A percentile compares a stretch with the other conserved stretches of the same genome.
Conservation (phyloP, 2,329 filamentous ascomycete genomes). For the Escovopsis sp. region DNA sequence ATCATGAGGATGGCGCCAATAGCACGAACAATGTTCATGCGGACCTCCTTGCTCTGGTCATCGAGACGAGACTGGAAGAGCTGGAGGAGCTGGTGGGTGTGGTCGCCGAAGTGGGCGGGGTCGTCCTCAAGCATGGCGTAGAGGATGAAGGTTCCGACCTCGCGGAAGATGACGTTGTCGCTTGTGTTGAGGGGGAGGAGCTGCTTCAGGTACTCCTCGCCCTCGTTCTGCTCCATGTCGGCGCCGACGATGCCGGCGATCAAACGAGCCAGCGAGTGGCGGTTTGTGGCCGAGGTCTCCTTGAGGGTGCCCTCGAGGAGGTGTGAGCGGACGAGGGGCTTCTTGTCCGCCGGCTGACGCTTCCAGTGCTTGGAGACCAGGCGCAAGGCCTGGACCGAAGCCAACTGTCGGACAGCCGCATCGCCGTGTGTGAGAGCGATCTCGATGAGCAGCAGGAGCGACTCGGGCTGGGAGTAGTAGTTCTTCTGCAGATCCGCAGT, state of each 20-base stretch:
- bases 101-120: conserved; percentile 69
- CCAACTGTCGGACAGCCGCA: conserved; percentile 67
- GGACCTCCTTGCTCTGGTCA: conserved; percentile 84
- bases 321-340: conserved; percentile 64
- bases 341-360: conserved; percentile 57
- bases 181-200: conserved; percentile 69
- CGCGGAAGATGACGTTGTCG: conserved; percentile 61
- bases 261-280: conserved; percentile 77
- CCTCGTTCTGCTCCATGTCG: conserved; percentile 61
- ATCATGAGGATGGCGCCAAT: conserved; percentile 79
- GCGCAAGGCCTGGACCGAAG: conserved; percentile 77
- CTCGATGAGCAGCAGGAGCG: conserved; percentile 74
- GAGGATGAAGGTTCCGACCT: conserved; percentile 85
- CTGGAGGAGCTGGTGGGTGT: conserved; percentile 63
- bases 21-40: conserved; percentile 86
- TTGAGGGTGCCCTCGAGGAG: conserved; percentile 72
- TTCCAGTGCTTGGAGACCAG: conserved; percentile 79
- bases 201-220: conserved; percentile 67
- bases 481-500: conserved; percentile 84
- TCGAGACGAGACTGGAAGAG: conserved; percentile 79
- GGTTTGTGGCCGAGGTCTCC: conserved; percentile 60
- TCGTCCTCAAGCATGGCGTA: conserved; percentile 84
- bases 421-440: conserved; percentile 68
- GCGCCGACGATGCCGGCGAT: conserved; percentile 75
- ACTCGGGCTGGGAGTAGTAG: conserved; percentile 77